Evolutionary conservation across 106 monocot species (phyloP), one percentile per base, ranked within the genome.

Genomic region (Ottelia alismoides): DNA sequence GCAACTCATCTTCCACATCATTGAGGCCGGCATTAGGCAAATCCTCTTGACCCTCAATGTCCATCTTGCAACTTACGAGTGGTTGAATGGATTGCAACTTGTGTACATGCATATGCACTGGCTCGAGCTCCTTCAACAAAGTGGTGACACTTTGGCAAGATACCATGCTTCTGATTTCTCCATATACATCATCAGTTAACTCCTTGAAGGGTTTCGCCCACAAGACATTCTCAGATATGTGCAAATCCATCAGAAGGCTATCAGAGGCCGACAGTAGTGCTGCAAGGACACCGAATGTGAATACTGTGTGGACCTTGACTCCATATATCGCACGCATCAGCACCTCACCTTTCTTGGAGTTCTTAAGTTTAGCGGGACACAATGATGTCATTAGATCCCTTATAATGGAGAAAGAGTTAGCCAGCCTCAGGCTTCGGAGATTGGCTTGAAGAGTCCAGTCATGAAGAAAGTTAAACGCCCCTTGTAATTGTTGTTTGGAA

Each of bases 271-370:
- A 73, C 6, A 93, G 45, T 12, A 69, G 70, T 31, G 80, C 65
- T 18, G 58, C 51, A 18, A 88, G 40, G 27, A 76, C 45, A 25
- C 70, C 62, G 28, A 77, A 80, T 21, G 84, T 45, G 58, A 84
- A 80, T 30, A 88, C 55, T 0, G 74, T 81, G 51, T 57, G 48
- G n/a, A 66, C 69, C 63, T 78, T 84, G 4, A 87, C 70, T 44
- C 83, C 84, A 60, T 87, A 78, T 52, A 93, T 63, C 2, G 79
- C 87, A 57, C 64, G 69, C 63, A 76, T 75, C n/a, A 93, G 55
- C 22, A 84, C 70, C 51, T 71, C 77, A 25, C 80, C 83, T 67
- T 88, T 87, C 16, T 76, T 60, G 3, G 88, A 84, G 35, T 71
- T 68, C 60, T 70, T 93, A 4, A 63, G 74, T 55, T 84, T 88